phyloP scores from a whole-genome alignment of 2,329 filamentous ascomycete species.

The Aureobasidium sp. region DNA sequence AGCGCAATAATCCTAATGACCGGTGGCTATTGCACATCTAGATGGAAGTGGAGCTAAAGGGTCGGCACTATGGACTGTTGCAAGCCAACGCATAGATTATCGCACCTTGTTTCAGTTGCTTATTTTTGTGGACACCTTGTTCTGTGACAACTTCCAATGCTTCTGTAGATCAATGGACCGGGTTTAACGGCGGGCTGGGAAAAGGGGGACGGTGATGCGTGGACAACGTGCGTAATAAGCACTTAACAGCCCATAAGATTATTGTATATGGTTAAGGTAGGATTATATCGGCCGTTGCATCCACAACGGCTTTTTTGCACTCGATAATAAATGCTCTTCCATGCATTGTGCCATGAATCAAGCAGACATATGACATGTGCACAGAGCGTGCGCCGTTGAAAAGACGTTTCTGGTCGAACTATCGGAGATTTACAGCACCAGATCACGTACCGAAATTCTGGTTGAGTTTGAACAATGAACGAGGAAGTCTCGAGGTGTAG shows the following conservation, averaged over 20 bases:
- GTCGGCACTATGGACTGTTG: background rate
- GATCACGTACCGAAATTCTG: background rate
- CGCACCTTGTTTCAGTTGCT: constrained; percentile 9
- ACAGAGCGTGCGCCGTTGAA: background rate
- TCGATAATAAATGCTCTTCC: background rate
- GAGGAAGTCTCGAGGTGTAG: background rate
- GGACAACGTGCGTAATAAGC: background rate
- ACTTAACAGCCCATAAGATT: background rate
- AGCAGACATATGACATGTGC: background rate
- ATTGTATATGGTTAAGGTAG: background rate
- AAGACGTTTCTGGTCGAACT: background rate
- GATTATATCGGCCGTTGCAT: background rate
- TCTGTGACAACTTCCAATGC: background rate
- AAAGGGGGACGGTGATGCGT: background rate
- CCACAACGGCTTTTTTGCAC: background rate
- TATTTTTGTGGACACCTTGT: background rate
- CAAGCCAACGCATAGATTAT: background rate
- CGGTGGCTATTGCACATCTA: background rate
- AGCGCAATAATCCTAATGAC: background rate
- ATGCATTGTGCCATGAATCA: background rate
- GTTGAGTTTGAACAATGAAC: background rate
- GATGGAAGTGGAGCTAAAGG: background rate
- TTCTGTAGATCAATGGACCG: background rate
- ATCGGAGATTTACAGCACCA: background rate
- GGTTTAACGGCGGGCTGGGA: background rate